Conservation (phyloP, 352 stramenopile species). For the Labyrinthula sp. region DNA sequence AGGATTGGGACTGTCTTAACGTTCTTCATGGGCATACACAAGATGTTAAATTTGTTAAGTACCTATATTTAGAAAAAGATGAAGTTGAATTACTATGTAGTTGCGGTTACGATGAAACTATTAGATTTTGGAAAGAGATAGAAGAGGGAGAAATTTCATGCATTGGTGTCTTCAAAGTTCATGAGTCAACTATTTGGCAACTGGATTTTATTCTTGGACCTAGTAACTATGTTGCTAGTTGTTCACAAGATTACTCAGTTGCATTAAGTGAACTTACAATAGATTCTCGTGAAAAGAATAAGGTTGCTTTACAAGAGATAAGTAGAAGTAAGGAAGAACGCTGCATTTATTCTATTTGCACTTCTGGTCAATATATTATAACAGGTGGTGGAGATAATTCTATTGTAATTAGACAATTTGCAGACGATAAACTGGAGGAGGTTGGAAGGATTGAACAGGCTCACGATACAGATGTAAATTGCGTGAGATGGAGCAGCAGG, state of each 20-base stretch:
- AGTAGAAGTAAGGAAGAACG: too few species aligned
- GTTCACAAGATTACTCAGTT: too few species aligned
- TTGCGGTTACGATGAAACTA: slow-evolving; percentile 62
- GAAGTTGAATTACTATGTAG: slow-evolving; percentile 75
- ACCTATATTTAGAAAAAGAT: too few species aligned
- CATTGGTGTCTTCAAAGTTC: slow-evolving; percentile 49
- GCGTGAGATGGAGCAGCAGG: slow-evolving; percentile 49
- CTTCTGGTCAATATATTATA: slow-evolving; percentile 50
- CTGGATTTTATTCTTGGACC: too few species aligned
- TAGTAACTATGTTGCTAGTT: too few species aligned
- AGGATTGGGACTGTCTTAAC: slow-evolving; percentile 86
- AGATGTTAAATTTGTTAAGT: too few species aligned
- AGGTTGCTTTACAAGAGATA: too few species aligned
- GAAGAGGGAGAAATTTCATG: slow-evolving; percentile 52
- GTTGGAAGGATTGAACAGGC: slow-evolving; percentile 34
- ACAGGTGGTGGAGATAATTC: slow-evolving; percentile 11
- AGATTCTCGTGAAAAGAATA: too few species aligned
- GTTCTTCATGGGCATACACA: slow-evolving; percentile 67
- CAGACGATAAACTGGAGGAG: slow-evolving; percentile 32
- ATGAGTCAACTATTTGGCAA: slow-evolving; percentile 67
- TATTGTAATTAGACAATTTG: slow-evolving; percentile 10
- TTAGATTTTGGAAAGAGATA: slow-evolving; percentile 74
- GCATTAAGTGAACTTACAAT: too few species aligned
- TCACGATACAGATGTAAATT: slow-evolving; percentile 58
- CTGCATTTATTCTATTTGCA: too few species aligned